phyloP scores from a whole-genome alignment of 495 filamentous ascomycete genomes.

The Trichoderma gamsii region DNA sequence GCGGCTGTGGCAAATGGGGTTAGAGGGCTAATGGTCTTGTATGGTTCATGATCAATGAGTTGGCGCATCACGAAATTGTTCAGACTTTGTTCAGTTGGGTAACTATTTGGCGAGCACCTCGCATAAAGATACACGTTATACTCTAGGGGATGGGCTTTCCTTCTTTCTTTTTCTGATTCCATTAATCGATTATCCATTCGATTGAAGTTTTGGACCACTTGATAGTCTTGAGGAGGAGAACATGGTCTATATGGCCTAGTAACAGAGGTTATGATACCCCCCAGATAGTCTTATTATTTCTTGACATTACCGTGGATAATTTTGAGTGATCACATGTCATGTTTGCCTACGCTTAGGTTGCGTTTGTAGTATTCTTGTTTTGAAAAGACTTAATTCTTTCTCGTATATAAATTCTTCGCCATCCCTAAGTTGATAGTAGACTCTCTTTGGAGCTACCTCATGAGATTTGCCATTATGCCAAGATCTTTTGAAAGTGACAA shows the following conservation, averaged over 20 bases:
- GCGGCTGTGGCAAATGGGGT: not conserved
- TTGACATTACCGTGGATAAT: not conserved
- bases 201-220: not conserved
- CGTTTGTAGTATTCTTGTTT: not conserved
- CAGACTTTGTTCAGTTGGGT: not conserved
- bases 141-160: not conserved
- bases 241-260: not conserved
- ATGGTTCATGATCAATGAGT: conserved; percentile 1
- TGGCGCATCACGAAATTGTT: conserved; percentile 10
- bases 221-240: not conserved
- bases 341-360: not conserved
- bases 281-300: not conserved
- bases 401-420: not conserved
- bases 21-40: conserved; percentile 9
- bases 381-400: not conserved
- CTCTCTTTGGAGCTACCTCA: not conserved
- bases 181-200: not conserved
- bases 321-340: not conserved
- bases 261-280: conserved; percentile 11
- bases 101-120: not conserved
- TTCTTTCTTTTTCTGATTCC: not conserved
- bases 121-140: not conserved
- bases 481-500: not conserved
- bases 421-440: not conserved
- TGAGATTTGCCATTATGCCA: not conserved